Evolutionary conservation across 192 early-diverging fungal genomes (phyloP).

Genomic region (Gaertneriomyces sp.): DNA sequence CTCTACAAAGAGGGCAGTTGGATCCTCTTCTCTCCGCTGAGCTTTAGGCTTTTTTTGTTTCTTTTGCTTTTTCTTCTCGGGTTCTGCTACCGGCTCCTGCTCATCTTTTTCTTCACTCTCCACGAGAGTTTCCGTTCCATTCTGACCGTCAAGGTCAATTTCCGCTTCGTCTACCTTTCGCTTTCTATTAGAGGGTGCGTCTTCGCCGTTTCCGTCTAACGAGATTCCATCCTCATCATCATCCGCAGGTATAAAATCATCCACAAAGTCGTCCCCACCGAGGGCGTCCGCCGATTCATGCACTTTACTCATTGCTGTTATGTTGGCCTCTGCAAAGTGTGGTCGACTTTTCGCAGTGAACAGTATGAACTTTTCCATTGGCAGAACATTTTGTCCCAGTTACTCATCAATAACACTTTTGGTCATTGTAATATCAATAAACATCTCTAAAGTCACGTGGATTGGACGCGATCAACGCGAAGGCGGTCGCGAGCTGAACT

Average conservation of each 20-base stretch:
- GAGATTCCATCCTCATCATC: slow-evolving; percentile 1
- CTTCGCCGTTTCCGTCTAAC: not conserved
- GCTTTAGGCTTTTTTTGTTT: slow-evolving; percentile 29
- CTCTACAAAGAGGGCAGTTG: slow-evolving; percentile 8
- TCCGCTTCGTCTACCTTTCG: slow-evolving; percentile 7
- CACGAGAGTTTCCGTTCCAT: not conserved
- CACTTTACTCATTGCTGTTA: not conserved
- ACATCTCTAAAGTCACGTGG: too few relatives aligned
- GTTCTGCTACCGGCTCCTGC: not conserved
- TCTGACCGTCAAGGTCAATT: not conserved
- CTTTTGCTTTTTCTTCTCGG: slow-evolving; percentile 3
- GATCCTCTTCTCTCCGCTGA: slow-evolving; percentile 12
- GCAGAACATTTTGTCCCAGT: too few relatives aligned
- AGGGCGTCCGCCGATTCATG: slow-evolving; percentile 13
- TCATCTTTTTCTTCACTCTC: not conserved
- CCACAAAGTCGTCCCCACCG: slow-evolving; percentile 12
- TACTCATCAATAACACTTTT: too few relatives aligned
- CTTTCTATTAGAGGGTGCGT: not conserved
- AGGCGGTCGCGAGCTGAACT: too few relatives aligned
- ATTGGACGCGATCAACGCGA: too few relatives aligned
- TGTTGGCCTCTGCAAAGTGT: too few relatives aligned
- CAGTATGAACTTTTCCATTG: too few relatives aligned
- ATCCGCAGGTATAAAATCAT: slow-evolving; percentile 18
- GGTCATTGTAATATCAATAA: too few relatives aligned
- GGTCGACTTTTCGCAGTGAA: too few relatives aligned